A percentile compares a stretch with the other conserved stretches of the same genome.
Conservation (phyloP, 176 grass and related monocot species). For the Themeda triandra region DNA sequence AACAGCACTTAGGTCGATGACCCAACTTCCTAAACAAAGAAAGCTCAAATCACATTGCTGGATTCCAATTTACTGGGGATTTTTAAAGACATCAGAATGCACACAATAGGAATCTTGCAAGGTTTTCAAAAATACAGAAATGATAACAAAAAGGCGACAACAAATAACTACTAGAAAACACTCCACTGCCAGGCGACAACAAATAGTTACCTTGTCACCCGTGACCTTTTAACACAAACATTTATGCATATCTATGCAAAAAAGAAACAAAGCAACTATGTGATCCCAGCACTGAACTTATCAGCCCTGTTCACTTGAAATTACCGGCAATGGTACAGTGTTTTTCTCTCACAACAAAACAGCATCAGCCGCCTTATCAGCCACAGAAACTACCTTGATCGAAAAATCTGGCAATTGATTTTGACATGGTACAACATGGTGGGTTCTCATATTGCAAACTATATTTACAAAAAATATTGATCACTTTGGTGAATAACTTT, state of each 20-base stretch:
- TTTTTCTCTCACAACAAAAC: too few relatives aligned
- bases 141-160: neutral
- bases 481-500: neutral
- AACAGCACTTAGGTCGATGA: neutral
- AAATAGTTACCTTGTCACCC: neutral
- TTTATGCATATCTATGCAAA: neutral
- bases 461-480: neutral
- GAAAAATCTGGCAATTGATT: neutral
- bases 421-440: neutral
- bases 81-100: neutral
- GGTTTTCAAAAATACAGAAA: neutral
- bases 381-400: neutral
- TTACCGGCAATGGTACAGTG: too few relatives aligned
- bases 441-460: neutral
- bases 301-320: too few relatives aligned
- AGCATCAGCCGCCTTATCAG: too few relatives aligned
- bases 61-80: neutral
- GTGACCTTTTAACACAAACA: neutral
- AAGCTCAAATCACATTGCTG: neutral
- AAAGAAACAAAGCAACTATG: neutral
- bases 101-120: neutral
- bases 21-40: neutral
- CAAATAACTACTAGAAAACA: neutral
- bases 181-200: neutral
- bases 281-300: neutral